phyloP scores from a whole-genome alignment of 176 grass and related monocot genomes.

The Eremochloa ophiuroides region DNA sequence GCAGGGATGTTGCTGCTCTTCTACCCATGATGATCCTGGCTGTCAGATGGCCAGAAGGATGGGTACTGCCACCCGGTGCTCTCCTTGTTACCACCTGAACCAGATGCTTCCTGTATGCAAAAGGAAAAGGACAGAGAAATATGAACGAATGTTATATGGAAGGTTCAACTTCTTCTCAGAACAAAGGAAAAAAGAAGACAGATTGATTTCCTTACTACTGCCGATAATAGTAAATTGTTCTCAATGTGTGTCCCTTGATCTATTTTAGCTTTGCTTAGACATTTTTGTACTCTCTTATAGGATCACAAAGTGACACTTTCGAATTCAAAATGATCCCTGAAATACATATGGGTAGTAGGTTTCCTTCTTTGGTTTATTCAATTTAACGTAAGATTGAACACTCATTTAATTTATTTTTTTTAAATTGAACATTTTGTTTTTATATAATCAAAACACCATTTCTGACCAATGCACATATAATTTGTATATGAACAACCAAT shows the following conservation, averaged over 20 bases:
- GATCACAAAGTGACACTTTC: neutral
- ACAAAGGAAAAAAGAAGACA: neutral
- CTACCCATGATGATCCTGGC: constrained; percentile 61
- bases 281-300: neutral
- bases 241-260: neutral
- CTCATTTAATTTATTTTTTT: neutral
- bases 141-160: neutral
- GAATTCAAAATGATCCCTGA: neutral
- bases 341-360: too few species aligned
- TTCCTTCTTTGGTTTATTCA: neutral
- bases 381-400: neutral
- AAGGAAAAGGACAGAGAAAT: neutral
- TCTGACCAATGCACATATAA: neutral
- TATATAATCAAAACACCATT: neutral
- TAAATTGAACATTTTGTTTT: neutral
- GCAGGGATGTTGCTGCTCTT: constrained; percentile 13
- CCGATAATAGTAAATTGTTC: neutral
- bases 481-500: neutral
- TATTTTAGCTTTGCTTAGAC: neutral
- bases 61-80: constrained; percentile 65
- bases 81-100: constrained; percentile 41
- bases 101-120: constrained; percentile 61
- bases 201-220: neutral
- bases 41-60: constrained; percentile 65
- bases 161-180: neutral